Evolutionary conservation across 179 eudicot genomes (phyloP).

Genomic region (Corrigiola litoralis): DNA sequence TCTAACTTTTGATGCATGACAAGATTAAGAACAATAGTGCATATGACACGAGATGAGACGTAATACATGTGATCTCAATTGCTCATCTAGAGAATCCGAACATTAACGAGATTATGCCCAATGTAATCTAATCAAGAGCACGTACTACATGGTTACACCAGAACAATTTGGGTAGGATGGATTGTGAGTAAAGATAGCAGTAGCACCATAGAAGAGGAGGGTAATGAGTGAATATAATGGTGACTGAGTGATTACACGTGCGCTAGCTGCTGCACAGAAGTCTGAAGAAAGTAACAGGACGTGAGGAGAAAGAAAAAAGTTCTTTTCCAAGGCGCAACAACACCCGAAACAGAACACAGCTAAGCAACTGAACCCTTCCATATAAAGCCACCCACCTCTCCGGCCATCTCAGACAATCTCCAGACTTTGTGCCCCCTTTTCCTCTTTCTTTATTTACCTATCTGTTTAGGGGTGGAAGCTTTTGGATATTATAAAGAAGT

Average conservation of each 20-base stretch:
- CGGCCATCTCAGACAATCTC: not conserved
- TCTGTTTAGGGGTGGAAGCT: too few relatives aligned
- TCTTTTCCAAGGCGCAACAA: not conserved
- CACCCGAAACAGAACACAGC: not conserved
- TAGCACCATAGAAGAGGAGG: not conserved
- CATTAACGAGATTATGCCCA: not conserved
- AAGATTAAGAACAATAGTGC: too few relatives aligned
- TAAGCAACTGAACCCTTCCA: too few relatives aligned
- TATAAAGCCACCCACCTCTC: not conserved
- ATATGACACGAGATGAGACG: too few relatives aligned
- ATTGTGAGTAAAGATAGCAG: slow-evolving; percentile 13
- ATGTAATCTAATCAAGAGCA: too few relatives aligned
- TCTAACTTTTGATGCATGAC: too few relatives aligned
- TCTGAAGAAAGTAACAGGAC: too few relatives aligned
- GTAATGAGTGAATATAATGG: not conserved
- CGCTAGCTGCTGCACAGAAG: not conserved
- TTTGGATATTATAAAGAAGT: too few relatives aligned
- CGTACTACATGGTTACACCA: too few relatives aligned
- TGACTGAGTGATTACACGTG: slow-evolving; percentile 6
- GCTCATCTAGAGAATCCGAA: not conserved
- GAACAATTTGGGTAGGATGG: not conserved
- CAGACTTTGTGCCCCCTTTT: not conserved
- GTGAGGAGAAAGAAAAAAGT: not conserved
- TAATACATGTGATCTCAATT: too few relatives aligned
- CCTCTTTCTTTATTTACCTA: not conserved